Evolutionary conservation across 495 filamentous ascomycete genomes (phyloP).

Genomic region (Penicillium longicatenatum): DNA sequence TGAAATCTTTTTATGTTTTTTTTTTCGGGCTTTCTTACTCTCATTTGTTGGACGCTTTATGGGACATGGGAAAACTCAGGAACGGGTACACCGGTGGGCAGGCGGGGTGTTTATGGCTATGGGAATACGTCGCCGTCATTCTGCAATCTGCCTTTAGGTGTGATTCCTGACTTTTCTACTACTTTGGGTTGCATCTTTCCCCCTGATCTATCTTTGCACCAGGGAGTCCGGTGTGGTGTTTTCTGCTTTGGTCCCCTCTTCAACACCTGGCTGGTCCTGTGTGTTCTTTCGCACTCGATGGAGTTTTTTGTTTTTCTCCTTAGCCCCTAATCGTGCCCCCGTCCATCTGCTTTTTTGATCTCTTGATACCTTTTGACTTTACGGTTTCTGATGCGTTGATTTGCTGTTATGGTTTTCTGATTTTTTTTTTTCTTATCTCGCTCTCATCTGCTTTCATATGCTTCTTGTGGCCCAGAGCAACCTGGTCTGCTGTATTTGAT

Average conservation of each 20-base stretch:
- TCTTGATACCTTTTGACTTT: conserved; percentile 36
- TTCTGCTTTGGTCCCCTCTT: conserved; percentile 36
- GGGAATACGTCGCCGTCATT: conserved; percentile 38
- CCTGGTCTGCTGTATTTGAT: conserved; percentile 32
- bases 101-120: conserved; percentile 36
- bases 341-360: conserved; percentile 30
- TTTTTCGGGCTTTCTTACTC: conserved; percentile 32
- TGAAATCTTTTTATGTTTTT: conserved; percentile 7
- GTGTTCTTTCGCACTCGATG: conserved; percentile 52
- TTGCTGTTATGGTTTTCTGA: background rate
- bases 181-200: conserved; percentile 33
- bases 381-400: background rate
- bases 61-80: conserved; percentile 39
- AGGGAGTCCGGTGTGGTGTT: conserved; percentile 55
- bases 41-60: conserved; percentile 36
- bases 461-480: conserved; percentile 27
- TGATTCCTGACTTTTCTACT: conserved; percentile 37
- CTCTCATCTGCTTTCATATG: conserved; percentile 13
- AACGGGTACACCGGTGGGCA: conserved; percentile 40
- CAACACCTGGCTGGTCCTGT: conserved; percentile 56
- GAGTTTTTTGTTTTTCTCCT: conserved; percentile 35
- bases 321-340: conserved; percentile 37
- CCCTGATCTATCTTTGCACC: conserved; percentile 36
- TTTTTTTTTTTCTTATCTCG: conserved; percentile 7
- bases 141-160: conserved; percentile 36